Base-by-base conservation (phyloP, 164 flowering plant genomes). In the Amborella trichopoda region DNA sequence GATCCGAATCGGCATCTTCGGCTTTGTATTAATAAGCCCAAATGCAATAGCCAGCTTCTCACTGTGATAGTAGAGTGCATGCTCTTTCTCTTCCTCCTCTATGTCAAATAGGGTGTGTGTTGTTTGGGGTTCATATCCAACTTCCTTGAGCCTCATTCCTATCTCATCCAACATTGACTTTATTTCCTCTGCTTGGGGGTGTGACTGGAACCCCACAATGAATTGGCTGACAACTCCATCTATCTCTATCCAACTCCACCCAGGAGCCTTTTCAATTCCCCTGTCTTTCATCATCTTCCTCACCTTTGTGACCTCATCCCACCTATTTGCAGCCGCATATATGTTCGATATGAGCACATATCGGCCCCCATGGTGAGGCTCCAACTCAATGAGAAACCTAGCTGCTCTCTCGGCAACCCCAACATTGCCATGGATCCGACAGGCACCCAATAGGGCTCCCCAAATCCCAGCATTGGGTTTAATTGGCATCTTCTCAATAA, bases 361-460 rank as follows among this genome's bases (percentile, higher is more conserved):
- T 18, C 45, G 30, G 20, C 52, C 42, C 14, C 44, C 37, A 20
- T 48, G 14, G 3, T 39, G n/a, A 0, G 59, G 59, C 6, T 48
- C 52, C 32, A 47, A 26, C 18, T 48, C 30, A 26, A 55, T 44
- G 17, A 55, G 44, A 8, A 26, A 23, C 23, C 23, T 48, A 14
- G 59, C 45, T 1, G 27, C 51, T 3, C 11, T 28, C 26, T 54
- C 52, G 3, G 50, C 59, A 17, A 54, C 18, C 18, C 39, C 45
- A 13, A 38, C 19, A 39, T 46, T 47, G 13, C 36, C 43, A 40
- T 54, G 52, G 11, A 54, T 54, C 28, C 44, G 27, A 38, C 52
- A 55, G 6, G 59, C 59, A 27, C 46, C 46, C 25, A 54, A 30
- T n/a, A 54, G 28, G 14, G 59, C 51, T 12, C 52, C 51, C 59